phyloP scores from a whole-genome alignment of 148 eudicot genomes.

The Euryodendron excelsum region DNA sequence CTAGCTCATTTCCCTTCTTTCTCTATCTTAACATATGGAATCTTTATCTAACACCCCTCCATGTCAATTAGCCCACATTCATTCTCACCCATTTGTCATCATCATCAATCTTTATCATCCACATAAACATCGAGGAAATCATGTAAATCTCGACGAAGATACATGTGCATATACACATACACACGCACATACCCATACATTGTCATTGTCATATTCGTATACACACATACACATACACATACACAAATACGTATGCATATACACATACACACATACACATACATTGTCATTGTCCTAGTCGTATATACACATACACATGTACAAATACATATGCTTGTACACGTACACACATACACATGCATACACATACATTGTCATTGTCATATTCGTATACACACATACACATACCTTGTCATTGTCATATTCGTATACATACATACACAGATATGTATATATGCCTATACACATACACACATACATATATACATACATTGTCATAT shows the following conservation, averaged over 20 bases:
- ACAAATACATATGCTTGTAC: no score
- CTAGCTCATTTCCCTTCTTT: slow-evolving; percentile 8
- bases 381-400: no score
- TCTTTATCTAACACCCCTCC: background rate
- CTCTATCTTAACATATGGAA: background rate
- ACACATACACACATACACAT: background rate
- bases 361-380: background rate
- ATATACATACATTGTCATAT: background rate
- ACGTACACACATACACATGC: no score
- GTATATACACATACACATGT: no score
- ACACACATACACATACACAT: no score
- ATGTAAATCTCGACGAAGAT: no score
- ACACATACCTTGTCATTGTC: no score
- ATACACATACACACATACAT: background rate
- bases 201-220: background rate
- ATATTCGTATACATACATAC: no score
- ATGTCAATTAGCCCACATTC: background rate
- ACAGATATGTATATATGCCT: no score
- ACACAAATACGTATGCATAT: background rate
- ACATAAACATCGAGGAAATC: background rate
- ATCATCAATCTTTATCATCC: background rate
- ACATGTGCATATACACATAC: background rate
- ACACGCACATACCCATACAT: background rate
- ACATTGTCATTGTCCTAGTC: background rate
- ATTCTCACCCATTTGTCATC: background rate